A percentile compares a stretch with the other conserved stretches of the same genome.
These are phyloP conservation scores for Eudorina sp. DNA, from an alignment of 139 green algal genomes.

Conservation along the genomic window DNA sequence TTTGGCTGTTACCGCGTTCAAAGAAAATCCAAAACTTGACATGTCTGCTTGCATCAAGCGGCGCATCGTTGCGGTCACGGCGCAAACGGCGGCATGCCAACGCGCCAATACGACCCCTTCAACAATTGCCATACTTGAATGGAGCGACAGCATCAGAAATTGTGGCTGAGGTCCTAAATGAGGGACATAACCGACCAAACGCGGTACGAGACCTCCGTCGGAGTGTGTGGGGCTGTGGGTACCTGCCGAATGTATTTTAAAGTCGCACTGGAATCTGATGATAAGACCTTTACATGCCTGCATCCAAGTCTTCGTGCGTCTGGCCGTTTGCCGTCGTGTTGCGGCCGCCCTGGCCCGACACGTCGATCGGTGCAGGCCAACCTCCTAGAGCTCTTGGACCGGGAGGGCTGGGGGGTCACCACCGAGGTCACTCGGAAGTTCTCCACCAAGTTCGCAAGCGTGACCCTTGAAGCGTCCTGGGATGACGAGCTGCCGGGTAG, in stretches of 20 bases:
- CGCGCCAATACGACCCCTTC: neutral
- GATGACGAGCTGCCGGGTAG: conserved; percentile 22
- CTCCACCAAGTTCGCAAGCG: conserved; percentile 17
- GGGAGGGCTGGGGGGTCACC: conserved; percentile 11
- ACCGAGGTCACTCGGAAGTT: neutral
- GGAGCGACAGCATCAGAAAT: conserved; percentile 7
- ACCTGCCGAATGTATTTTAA: too few relatives aligned
- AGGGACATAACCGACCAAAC: neutral
- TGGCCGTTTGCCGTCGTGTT: neutral
- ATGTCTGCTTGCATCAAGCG: too few relatives aligned
- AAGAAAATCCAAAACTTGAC: neutral
- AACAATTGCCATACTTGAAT: neutral
- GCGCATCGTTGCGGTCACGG: too few relatives aligned
- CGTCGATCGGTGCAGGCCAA: neutral
- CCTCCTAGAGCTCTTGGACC: conserved; percentile 30
- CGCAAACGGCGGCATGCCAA: neutral
- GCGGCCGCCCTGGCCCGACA: neutral
- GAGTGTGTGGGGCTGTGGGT: neutral
- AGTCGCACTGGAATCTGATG: too few relatives aligned
- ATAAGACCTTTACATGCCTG: too few relatives aligned
- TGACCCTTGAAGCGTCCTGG: conserved; percentile 26
- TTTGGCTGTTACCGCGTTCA: neutral
- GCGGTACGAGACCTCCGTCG: neutral
- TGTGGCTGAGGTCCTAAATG: conserved; percentile 26
- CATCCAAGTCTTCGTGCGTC: neutral